Evolutionary conservation across 1,139 yeast genomes (phyloP), one percentile per base, ranked within the genome.

Genomic region (Kluyveromyces marxianus): DNA sequence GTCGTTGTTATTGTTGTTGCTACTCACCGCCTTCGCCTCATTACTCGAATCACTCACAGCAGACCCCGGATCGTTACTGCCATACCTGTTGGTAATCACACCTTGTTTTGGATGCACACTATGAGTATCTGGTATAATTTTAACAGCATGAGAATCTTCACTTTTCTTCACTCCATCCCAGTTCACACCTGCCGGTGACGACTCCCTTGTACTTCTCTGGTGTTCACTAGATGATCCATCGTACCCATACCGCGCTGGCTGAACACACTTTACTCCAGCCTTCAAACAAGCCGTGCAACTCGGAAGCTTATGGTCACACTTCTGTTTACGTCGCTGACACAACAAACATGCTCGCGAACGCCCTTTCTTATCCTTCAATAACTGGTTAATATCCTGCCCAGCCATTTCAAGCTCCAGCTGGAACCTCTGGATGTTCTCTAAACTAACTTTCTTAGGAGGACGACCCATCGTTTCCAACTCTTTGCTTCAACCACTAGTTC

Each of bases 271-370:
- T 3, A 73, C 76, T 27, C 74, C 76, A 0, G 83, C 80, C 54
- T 76, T 76, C 44, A 78, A 60, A 61, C 84, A 79, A 37, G 79
- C 78, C 6, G 83, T 75, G 55, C 84, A 79, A 38, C 77, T 69
- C 2, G 84, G 84, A 6, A 74, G 58, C 46, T 79, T 67, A 49
- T 78, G 83, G 53, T 79, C 83, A 60, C 84, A 79, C 53, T 75
- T 71, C 54, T 75, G 79, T 54, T 76, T 76, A 39, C 80, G 59
- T 54, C 73, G 71, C 50, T 75, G 77, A 48, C 81, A 76, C 24
- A 75, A 57, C 36, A 71, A 58, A 54, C 81, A 76, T 2, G 78
- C 72, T 8, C 77, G 72, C 7, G 78, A 74, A 44, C 80, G 66
- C 4, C 76, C 76, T 49, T 68, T 73, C 53, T 72, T 74, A 46